Conservation (phyloP, 2,329 filamentous ascomycete genomes). For the Neurospora sp. region DNA sequence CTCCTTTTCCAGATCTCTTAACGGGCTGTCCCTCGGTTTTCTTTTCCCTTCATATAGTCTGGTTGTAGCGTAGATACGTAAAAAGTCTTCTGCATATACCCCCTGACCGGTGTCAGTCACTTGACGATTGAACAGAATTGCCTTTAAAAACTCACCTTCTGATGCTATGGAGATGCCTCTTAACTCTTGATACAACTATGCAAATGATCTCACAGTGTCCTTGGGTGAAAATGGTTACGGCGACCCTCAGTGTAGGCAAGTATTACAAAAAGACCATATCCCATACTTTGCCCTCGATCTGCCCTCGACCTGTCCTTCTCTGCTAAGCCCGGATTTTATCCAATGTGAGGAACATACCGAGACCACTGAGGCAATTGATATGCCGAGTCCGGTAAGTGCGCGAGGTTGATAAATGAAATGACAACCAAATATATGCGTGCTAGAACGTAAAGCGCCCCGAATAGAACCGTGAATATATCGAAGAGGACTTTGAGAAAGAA, state of each 20-base stretch:
- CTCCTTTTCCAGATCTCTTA: background rate
- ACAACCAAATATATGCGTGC: conserved; percentile 3
- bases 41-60: too few species aligned
- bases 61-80: too few species aligned
- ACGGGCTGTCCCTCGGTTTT: too few species aligned
- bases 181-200: too few species aligned
- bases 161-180: too few species aligned
- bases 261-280: background rate
- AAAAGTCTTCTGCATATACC: too few species aligned
- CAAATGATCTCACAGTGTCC: too few species aligned
- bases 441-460: background rate
- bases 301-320: background rate
- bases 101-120: too few species aligned
- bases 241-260: too few species aligned
- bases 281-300: background rate
- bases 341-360: background rate
- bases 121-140: too few species aligned
- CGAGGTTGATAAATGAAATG: background rate
- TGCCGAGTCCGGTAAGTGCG: background rate
- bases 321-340: background rate
- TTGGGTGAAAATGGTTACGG: too few species aligned
- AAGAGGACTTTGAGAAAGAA: background rate
- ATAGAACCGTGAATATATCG: background rate
- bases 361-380: background rate
- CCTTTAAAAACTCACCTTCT: too few species aligned